phyloP scores from a whole-genome alignment of 2,329 filamentous ascomycete genomes.

The Metarhizium anisopliae region DNA sequence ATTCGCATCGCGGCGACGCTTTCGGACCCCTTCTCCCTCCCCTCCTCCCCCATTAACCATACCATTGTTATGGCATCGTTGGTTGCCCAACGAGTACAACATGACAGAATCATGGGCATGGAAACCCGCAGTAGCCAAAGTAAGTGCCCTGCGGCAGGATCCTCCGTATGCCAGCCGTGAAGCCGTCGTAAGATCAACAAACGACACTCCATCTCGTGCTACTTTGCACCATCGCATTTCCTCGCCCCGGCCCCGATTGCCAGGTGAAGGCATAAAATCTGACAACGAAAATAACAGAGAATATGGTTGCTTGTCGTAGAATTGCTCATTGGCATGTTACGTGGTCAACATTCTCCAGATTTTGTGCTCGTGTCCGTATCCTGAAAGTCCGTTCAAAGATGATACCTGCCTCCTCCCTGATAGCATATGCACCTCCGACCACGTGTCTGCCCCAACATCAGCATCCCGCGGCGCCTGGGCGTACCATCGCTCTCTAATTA shows the following conservation, averaged over 20 bases:
- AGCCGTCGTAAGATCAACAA: neutral
- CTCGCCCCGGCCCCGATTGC: no score
- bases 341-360: conserved; percentile 4
- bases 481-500: conserved; percentile 20
- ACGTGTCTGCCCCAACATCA: conserved; percentile 6
- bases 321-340: neutral
- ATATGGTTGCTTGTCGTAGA: neutral
- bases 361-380: conserved; percentile 9
- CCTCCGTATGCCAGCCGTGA: neutral
- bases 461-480: conserved; percentile 14
- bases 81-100: neutral
- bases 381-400: conserved; percentile 10
- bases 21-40: neutral
- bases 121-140: neutral
- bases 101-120: neutral
- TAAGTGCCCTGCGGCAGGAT: neutral
- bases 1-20: conserved; percentile 3
- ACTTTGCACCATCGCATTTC: neutral
- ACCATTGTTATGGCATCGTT: neutral
- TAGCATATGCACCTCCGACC: neutral
- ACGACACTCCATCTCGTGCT: neutral
- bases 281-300: neutral
- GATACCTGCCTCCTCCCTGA: neutral
- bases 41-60: neutral
- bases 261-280: neutral